Percentiles rank a stretch among this genome's conserved stretches.
Evolutionary conservation across 768 basidiomycete species (phyloP).

Genomic region (Calocera cornea): DNA sequence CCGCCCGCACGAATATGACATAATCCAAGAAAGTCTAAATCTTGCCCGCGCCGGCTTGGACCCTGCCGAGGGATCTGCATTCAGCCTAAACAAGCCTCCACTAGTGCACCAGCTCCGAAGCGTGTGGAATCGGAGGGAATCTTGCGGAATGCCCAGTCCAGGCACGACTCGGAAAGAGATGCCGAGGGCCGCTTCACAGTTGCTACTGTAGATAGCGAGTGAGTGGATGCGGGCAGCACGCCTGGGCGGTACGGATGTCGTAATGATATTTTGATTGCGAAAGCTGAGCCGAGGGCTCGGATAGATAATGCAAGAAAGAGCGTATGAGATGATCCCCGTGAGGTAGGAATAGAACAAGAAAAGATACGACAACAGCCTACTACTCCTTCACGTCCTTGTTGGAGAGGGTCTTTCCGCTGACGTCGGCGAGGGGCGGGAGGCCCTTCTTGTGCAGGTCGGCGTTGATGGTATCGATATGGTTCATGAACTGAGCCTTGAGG

Average conservation of each 20-base stretch:
- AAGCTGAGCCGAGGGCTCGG: background rate
- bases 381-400: background rate
- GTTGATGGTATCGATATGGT: conserved; percentile 44
- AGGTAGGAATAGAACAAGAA: background rate
- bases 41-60: background rate
- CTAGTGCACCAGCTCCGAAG: background rate
- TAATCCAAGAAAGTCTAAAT: background rate
- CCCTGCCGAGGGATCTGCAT: background rate
- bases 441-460: conserved; percentile 33
- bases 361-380: background rate
- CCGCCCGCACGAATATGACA: background rate
- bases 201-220: too few species aligned
- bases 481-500: conserved; percentile 43
- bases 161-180: background rate
- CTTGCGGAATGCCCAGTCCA: background rate
- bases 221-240: background rate
- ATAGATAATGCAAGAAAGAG: background rate
- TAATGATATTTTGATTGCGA: background rate
- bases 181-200: too few species aligned
- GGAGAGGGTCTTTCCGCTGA: conserved; percentile 10
- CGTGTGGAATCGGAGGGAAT: background rate
- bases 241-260: background rate
- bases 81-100: background rate
- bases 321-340: background rate
- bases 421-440: conserved; percentile 21